phyloP scores from a whole-genome alignment of 257 asterid species.

The Verbascum thapsus region DNA sequence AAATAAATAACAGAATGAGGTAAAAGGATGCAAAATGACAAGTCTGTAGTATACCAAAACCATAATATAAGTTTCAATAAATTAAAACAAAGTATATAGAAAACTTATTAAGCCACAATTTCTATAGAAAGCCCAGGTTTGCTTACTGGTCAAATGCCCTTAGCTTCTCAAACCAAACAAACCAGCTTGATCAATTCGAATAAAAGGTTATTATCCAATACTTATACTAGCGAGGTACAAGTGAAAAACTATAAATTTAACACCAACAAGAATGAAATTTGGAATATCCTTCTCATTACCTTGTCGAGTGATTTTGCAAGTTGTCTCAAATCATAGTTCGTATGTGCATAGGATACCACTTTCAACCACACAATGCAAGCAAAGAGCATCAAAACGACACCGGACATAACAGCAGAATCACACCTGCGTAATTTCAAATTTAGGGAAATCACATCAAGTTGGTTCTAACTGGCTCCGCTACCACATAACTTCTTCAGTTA shows the following conservation, averaged over 20 bases:
- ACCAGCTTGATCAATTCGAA: slow-evolving; percentile 15
- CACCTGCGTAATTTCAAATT: slow-evolving; percentile 60
- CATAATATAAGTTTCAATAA: no score
- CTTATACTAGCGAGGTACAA: slow-evolving; percentile 4
- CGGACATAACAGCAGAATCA: slow-evolving; percentile 91
- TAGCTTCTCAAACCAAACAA: not conserved
- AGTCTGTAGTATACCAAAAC: no score
- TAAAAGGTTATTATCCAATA: slow-evolving; percentile 6
- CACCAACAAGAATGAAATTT: slow-evolving; percentile 4
- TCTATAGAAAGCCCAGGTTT: slow-evolving; percentile 17
- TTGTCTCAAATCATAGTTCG: slow-evolving; percentile 82
- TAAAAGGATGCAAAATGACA: no score
- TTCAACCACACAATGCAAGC: slow-evolving; percentile 92
- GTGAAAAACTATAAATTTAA: not conserved
- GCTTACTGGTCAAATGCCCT: slow-evolving; percentile 22
- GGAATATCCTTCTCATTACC: slow-evolving; percentile 48
- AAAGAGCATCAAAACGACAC: slow-evolving; percentile 74
- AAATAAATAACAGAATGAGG: no score
- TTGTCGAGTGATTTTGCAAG: slow-evolving; percentile 71
- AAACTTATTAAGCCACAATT: not conserved
- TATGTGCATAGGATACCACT: slow-evolving; percentile 92
- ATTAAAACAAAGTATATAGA: slow-evolving; percentile 10
- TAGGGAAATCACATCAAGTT: slow-evolving; percentile 28
- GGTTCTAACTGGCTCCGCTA: no score
- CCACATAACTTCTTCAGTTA: slow-evolving; percentile 16